Evolutionary conservation across 1,284 basidiomycete species (phyloP), one percentile per base, ranked within the genome.

Genomic region (Irpex lacteus): DNA sequence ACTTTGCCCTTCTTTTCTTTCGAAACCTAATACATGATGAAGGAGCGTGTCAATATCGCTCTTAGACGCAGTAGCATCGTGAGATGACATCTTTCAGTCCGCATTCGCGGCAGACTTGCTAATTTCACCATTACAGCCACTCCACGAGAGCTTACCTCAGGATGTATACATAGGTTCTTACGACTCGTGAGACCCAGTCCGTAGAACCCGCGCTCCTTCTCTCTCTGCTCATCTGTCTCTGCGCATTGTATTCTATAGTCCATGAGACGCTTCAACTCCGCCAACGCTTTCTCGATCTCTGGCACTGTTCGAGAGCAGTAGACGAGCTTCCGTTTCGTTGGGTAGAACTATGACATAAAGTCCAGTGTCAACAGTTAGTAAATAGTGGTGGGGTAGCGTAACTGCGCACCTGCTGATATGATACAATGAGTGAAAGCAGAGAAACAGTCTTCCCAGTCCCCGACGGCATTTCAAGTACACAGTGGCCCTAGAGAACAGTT

Each of bases 231-330:
- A 52, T 88, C 84, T 1, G 85, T 89, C 70, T 92, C 91, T 9
- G 90, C 89, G 70, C 77, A 82, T 52, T 80, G 78, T 71, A 87
- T 82, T 40, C 98, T 89, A 75, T 98, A 99, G 40, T 89, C 89
- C 90, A 99, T 95, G 49, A 99, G 80, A 56, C 97, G 83, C 77
- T 98, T 98, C 73, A 99, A 80, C 80, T 99, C 98, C 1, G 96
- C 90, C 57, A 99, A 81, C 0, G 98, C 98, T 77, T 99, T 99
- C 77, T 99, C 98, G 70, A 99, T 99, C 79, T 99, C 98, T 5
- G 98, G 98, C n/a, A 99, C 98, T 2, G 98, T 99, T 73, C 98
- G 96, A 26, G 98, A 99, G 78, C 98, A 99, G 77, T 99, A 99
- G 70, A 99, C 92, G 69, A 99, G 88, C 77, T 99, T 99, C 67